phyloP scores from a whole-genome alignment of 1,284 basidiomycete species.

The Gomphus bonarii region DNA sequence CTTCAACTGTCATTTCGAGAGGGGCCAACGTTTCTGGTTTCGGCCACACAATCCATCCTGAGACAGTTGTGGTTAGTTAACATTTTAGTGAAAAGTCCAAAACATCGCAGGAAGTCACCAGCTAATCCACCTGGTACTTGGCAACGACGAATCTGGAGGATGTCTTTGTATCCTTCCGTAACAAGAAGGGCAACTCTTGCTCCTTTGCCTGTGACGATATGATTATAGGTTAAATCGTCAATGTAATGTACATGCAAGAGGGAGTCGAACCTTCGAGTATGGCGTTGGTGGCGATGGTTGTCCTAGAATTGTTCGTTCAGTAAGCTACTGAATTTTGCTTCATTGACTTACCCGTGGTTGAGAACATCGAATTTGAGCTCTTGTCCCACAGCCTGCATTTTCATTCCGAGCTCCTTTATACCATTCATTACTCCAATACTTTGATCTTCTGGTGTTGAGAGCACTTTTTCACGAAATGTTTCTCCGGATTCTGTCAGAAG shows the following conservation, averaged over 20 bases:
- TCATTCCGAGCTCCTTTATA: neutral
- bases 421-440: neutral
- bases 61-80: neutral
- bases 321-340: neutral
- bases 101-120: neutral
- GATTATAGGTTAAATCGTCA: neutral
- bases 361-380: neutral
- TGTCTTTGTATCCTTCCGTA: constrained; percentile 24
- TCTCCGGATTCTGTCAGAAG: neutral
- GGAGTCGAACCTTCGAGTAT: constrained; percentile 18
- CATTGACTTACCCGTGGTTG: neutral
- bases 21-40: constrained; percentile 22
- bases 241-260: neutral
- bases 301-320: constrained; percentile 15
- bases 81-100: neutral
- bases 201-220: constrained; percentile 21
- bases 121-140: constrained; percentile 19
- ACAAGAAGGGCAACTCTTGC: constrained; percentile 22
- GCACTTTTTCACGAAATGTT: neutral
- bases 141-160: constrained; percentile 21
- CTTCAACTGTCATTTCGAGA: constrained; percentile 23
- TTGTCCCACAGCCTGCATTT: neutral
- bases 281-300: constrained; percentile 23
- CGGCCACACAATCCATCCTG: constrained; percentile 22
- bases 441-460: neutral